phyloP scores from a whole-genome alignment of 768 basidiomycete genomes.

The Trametes cingulata region DNA sequence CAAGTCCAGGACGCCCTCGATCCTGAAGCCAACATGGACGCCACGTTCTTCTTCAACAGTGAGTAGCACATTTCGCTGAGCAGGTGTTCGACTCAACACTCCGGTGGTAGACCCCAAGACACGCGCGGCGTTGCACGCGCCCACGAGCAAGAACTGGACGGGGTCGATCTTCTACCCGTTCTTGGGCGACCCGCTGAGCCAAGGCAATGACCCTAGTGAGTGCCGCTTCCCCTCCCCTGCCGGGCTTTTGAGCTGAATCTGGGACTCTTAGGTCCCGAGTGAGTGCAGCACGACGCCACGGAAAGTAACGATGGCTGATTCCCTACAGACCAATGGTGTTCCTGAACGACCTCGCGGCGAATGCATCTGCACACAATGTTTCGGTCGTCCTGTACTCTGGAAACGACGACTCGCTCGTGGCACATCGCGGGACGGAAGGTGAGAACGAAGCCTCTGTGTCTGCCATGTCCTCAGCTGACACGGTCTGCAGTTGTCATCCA shows the following conservation, averaged over 20 bases:
- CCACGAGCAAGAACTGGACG: slow-evolving; percentile 53
- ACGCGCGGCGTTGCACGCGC: slow-evolving; percentile 67
- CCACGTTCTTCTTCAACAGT: slow-evolving; percentile 65
- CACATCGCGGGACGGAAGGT: slow-evolving; percentile 68
- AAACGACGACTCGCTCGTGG: slow-evolving; percentile 67
- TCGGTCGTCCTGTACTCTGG: slow-evolving; percentile 63
- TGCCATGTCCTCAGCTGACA: not conserved
- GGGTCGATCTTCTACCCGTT: slow-evolving; percentile 32
- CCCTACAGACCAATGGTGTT: slow-evolving; percentile 58
- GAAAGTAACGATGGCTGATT: not conserved
- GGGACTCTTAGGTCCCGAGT: slow-evolving; percentile 35
- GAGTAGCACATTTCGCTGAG: slow-evolving; percentile 15
- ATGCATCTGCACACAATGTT: slow-evolving; percentile 53
- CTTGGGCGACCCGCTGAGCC: slow-evolving; percentile 23
- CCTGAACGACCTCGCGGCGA: slow-evolving; percentile 64
- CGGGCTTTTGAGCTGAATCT: not conserved
- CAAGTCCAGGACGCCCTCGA: slow-evolving; percentile 37
- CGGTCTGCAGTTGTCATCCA: slow-evolving; percentile 45
- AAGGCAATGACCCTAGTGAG: slow-evolving; percentile 37
- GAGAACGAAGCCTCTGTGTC: slow-evolving; percentile 13
- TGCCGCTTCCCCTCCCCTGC: not conserved
- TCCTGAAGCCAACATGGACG: slow-evolving; percentile 51
- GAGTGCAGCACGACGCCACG: slow-evolving; percentile 13
- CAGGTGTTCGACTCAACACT: too few relatives aligned
- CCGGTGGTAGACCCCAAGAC: slow-evolving; percentile 46